Base-by-base conservation (phyloP, 176 grass and related monocot genomes). In the Canna indica region DNA sequence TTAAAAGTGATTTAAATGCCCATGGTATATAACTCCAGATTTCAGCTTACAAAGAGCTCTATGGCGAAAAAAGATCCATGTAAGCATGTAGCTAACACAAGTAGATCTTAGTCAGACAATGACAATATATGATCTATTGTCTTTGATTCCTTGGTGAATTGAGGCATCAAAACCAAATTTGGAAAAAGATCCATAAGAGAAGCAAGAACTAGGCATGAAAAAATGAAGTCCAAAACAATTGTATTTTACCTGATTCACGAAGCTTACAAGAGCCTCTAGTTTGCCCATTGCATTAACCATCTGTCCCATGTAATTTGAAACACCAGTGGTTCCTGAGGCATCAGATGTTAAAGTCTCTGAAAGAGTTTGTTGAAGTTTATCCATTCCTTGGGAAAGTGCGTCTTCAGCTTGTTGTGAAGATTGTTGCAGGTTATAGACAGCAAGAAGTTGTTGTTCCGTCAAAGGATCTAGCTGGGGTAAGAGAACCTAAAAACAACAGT, bases 301-400 rank as follows among this genome's bases (percentile, higher is more conserved):
- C 33, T 91, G 91, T 56, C 78, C 77, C 93, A 85, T 84, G 73
- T 91, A 84, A 26, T 24, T 58, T 14, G 35, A 53, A 18, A 73
- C 58, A 62, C 85, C 84, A 57, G 78, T 56, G 10, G 80, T 18
- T 6, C 29, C 86, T 32, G 78, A 83, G 7, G 81, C 68, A 65
- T 85, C 68, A 35, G 72, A 72, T 16, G 76, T 68, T 38, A 99
- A 83, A 5, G 82, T 59, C 78, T 90, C 95, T 1, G 87, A 74
- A 27, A 99, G 80, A 46, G 81, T 99, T 71, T 94, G 84, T 75
- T 90, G 90, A 70, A 99, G 84, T 81, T 90, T 94, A 56, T 88
- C 80, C 90, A 99, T 93, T 47, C 95, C 95, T 78, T 94, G 86
- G 4, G 70, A 84, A 9, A 99, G 87, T 16, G 95, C 95, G 62